Percentiles rank a stretch among this genome's conserved stretches.
Conservation (phyloP, 2,329 filamentous ascomycete genomes). For the Aspergillus pseudotamarii region DNA sequence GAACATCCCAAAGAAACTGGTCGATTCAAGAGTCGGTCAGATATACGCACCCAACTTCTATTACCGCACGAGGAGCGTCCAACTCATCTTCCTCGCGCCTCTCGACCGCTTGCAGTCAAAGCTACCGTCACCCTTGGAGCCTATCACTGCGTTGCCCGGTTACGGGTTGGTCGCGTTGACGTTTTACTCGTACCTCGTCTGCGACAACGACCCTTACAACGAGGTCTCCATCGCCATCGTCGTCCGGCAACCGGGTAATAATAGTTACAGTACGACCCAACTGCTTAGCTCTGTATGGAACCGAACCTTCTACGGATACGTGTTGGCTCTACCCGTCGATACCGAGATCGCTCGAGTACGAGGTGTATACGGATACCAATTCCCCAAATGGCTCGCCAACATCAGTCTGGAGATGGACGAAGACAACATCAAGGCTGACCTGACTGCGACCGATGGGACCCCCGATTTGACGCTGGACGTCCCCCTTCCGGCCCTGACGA, state of each 20-base stretch:
- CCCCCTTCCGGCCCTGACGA: not conserved
- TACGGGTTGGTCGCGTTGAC: not conserved
- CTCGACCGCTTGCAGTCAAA: not conserved
- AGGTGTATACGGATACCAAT: slow-evolving; percentile 4
- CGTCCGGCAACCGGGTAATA: not conserved
- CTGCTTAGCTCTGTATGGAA: slow-evolving; percentile 1
- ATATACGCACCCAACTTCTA: not conserved
- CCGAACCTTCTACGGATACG: not conserved
- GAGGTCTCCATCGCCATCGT: not conserved
- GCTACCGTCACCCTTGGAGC: not conserved
- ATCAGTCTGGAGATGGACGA: slow-evolving; percentile 4
- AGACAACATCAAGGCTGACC: not conserved
- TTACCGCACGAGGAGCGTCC: not conserved
- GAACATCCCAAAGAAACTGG: not conserved
- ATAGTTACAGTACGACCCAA: not conserved
- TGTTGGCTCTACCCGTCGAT: slow-evolving; percentile 4
- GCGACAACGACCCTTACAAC: not conserved
- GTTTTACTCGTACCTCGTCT: not conserved
- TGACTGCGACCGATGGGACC: slow-evolving; percentile 2
- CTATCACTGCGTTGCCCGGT: not conserved
- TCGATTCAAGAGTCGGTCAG: not conserved
- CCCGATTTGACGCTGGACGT: not conserved
- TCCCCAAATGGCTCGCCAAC: slow-evolving; percentile 6
- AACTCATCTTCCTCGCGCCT: not conserved
- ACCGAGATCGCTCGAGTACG: slow-evolving; percentile 3